Base-by-base conservation (phyloP, 2,329 filamentous ascomycete genomes). In the Hymenotorrendiella dingleyae region DNA sequence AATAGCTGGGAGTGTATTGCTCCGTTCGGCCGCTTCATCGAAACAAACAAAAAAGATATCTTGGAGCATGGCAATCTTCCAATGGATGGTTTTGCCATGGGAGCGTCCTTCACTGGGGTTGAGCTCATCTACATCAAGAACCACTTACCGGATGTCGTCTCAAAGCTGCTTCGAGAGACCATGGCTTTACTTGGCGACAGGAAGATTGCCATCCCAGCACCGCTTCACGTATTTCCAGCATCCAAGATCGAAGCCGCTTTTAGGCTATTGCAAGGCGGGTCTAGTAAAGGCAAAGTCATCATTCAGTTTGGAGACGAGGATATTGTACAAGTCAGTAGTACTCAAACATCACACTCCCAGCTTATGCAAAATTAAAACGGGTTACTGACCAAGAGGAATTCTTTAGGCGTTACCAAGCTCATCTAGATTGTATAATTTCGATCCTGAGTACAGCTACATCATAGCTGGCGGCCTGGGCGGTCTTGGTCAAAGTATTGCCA, bases 1-100 rank as follows among this genome's bases (percentile, higher is more conserved):
- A 61, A 64, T 0, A 67, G 65, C 0, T 74, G 66, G 67, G 46
- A 61, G 7, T 71, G 67, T 34, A 56, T 65, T 16, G 60, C 62
- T 4, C 50, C 53, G 0, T 60, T 58, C 33, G 65, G 65, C 3
- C 49, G 60, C 5, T 65, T 68, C 42, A 36, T 68, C 3, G 65
- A 68, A 45, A 58, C 67, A 27, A 60, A 59, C 0, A 62, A 60
- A 29, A 55, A 35, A 32, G 47, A 52, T 35, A 45, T 52, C 5
- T 32, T 46, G 17, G 11, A 32, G 6, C 35, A 46, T 9, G 30
- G 19, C 10, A 50, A 65, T 2, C 67, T 71, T 61, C 29, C 51
- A 0, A 52, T 52, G 49, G 17, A 24, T 10, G 55, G 58, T 0
- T 70, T 71, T 36, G 53, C 56, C 1, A 52, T 60, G 1, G 69